Base-by-base conservation (phyloP, 1,139 yeast species). In the Yamadazyma conglobata region DNA sequence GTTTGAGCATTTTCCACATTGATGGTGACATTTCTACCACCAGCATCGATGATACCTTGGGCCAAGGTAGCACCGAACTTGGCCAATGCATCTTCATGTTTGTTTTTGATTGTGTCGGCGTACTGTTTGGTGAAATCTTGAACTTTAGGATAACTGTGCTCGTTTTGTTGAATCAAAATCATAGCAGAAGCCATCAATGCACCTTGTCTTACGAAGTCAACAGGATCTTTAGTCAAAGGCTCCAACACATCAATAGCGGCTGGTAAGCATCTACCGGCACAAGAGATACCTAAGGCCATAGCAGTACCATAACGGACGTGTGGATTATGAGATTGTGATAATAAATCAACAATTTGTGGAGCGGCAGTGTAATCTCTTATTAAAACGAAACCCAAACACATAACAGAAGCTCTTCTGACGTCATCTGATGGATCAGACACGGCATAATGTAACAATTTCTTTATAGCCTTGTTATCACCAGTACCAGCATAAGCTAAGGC, bases 281-380 rank as follows among this genome's bases (percentile, higher is more conserved):
- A 89, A 3, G 97, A 79, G 38, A 93, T 85, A 60, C 97, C 98
- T 43, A 91, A 72, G 0, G 99, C 98, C 78, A 91, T 70, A 3
- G 97, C 96, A 24, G 97, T 84, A 63, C 99, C 99, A 54, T 93
- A 91, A 60, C 99, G 85, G 19, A 93, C 98, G 54, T 93, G 97
- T 10, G 98, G 95, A 54, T 91, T 93, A 58, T 91, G 96, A 1
- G 96, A 86, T 59, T 89, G 96, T 1, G 96, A 78, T 47, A 93
- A 71, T 40, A 91, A 71, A 56, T 89, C 95, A 22, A 91, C 96
- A 64, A 93, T 84, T 49, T 94, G 84, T 38, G 98, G 98, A 19
- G 93, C 91, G 0, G 96, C 88, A 19, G 91, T 81, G 56, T 87
- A 86, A 58, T 89, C 94, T 52, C 96, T 83, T 42, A 91, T 72